Percentiles rank a stretch among this genome's conserved stretches.
phyloP scores from a whole-genome alignment of 1,139 yeast species.

The Debaryomycetaceae sp. region DNA sequence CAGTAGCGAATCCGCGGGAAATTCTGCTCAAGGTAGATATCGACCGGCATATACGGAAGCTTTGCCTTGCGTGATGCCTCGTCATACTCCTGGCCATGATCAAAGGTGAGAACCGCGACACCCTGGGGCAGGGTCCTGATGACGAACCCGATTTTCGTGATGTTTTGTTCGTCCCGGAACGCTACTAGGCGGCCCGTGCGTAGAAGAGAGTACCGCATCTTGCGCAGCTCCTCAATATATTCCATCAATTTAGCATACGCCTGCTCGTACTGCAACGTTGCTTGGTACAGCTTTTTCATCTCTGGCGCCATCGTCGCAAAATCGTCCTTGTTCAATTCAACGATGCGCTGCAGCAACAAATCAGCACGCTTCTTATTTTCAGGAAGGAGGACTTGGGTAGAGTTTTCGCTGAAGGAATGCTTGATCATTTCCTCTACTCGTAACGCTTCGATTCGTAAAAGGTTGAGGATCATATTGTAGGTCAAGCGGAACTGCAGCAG shows the following conservation, averaged over 20 bases:
- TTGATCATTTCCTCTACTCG: slow-evolving; percentile 96
- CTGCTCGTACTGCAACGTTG: slow-evolving; percentile 34
- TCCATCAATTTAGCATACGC: slow-evolving; percentile 34
- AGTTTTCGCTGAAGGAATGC: slow-evolving; percentile 87
- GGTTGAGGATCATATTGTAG: slow-evolving; percentile 87
- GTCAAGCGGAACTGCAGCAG: slow-evolving; percentile 89
- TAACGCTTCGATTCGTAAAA: slow-evolving; percentile 85
- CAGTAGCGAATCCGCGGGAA: slow-evolving; percentile 21
- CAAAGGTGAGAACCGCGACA: slow-evolving; percentile 30
- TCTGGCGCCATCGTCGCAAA: slow-evolving; percentile 12
- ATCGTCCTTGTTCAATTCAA: slow-evolving; percentile 26
- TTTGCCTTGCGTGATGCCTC: slow-evolving; percentile 10
- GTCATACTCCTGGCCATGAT: slow-evolving; percentile 24
- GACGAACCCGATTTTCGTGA: slow-evolving; percentile 44
- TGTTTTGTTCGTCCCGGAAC: slow-evolving; percentile 36
- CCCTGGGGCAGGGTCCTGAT: slow-evolving; percentile 23
- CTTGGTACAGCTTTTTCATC: slow-evolving; percentile 34
- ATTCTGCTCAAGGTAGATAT: slow-evolving; percentile 14
- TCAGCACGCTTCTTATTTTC: slow-evolving; percentile 67
- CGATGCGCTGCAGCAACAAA: slow-evolving; percentile 32
- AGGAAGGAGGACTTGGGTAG: slow-evolving; percentile 76
- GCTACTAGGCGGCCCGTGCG: slow-evolving; percentile 51
- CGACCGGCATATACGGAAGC: slow-evolving; percentile 44
- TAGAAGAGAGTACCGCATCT: slow-evolving; percentile 33
- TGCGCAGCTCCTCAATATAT: slow-evolving; percentile 37